phyloP scores from a whole-genome alignment of 1,284 basidiomycete genomes.

The Schizopora paradoxa region DNA sequence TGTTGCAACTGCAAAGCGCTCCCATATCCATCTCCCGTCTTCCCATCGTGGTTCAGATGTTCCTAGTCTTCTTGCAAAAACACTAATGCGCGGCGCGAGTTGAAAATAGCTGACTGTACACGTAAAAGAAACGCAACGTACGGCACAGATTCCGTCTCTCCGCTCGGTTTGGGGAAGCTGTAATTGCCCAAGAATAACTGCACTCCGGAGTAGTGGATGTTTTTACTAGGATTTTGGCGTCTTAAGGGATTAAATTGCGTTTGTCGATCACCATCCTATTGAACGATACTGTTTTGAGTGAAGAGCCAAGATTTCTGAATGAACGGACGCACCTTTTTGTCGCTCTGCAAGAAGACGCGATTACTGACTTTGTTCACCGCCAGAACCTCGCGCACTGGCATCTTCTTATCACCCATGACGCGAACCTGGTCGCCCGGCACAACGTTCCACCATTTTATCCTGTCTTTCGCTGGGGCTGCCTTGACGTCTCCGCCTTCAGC shows the following conservation, averaged over 20 bases:
- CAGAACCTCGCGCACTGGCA: slow-evolving; percentile 59
- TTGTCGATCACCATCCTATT: slow-evolving; percentile 8
- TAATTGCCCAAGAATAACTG: slow-evolving; percentile 68
- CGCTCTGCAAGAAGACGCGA: slow-evolving; percentile 60
- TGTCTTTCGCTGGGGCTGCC: slow-evolving; percentile 54
- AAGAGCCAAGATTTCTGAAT: neutral
- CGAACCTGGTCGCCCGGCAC: slow-evolving; percentile 78
- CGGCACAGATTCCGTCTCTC: slow-evolving; percentile 40
- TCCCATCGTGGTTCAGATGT: slow-evolving; percentile 56
- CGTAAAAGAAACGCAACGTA: slow-evolving; percentile 29
- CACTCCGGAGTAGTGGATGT: slow-evolving; percentile 71
- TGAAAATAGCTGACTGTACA: slow-evolving; percentile 1
- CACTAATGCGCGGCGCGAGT: too few species aligned
- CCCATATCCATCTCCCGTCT: slow-evolving; percentile 52
- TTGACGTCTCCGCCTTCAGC: slow-evolving; percentile 28
- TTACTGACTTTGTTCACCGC: slow-evolving; percentile 70
- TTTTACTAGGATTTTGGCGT: slow-evolving; percentile 29
- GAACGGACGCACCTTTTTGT: slow-evolving; percentile 15
- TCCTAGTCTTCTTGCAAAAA: slow-evolving; percentile 68
- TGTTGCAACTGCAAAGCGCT: slow-evolving; percentile 61
- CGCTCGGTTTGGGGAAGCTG: slow-evolving; percentile 45
- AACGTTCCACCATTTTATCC: slow-evolving; percentile 82
- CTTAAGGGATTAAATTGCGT: too few species aligned
- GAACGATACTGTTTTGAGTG: slow-evolving; percentile 6
- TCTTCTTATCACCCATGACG: slow-evolving; percentile 56